Conservation (phyloP, 495 filamentous ascomycete species). For the Penicillium cosmopolitanum region DNA sequence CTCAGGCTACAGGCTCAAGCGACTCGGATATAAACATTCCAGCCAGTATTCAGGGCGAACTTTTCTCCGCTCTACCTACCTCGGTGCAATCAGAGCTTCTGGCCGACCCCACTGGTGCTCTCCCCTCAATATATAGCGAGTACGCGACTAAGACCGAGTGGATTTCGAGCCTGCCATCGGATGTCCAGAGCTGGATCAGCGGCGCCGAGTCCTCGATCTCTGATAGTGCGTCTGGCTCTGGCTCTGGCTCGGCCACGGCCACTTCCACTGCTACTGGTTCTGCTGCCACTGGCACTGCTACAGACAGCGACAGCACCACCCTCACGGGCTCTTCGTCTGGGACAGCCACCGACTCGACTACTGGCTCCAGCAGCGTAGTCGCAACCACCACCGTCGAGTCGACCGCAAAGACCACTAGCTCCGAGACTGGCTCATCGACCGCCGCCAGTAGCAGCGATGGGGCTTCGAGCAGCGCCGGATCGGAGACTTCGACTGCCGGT, state of each 20-base stretch:
- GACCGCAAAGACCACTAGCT: slow-evolving; percentile 1
- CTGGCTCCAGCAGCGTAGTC: background rate
- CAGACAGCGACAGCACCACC: background rate
- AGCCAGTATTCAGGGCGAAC: slow-evolving; percentile 7
- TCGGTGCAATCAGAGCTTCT: slow-evolving; percentile 23
- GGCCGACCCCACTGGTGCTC: slow-evolving; percentile 15
- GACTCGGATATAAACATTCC: background rate
- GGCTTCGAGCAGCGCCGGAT: background rate
- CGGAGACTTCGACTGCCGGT: slow-evolving; percentile 16
- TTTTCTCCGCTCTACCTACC: slow-evolving; percentile 11
- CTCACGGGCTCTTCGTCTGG: no score
- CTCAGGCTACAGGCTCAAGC: slow-evolving; percentile 14
- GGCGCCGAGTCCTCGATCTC: slow-evolving; percentile 7
- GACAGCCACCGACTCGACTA: no score
- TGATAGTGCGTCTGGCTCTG: slow-evolving; percentile 3
- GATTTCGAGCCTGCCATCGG: slow-evolving; percentile 17
- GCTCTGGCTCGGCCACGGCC: background rate
- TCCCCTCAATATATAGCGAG: slow-evolving; percentile 13
- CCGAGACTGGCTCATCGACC: slow-evolving; percentile 1
- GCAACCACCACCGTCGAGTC: background rate
- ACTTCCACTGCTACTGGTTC: background rate
- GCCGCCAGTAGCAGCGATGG: background rate
- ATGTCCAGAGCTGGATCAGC: slow-evolving; percentile 24
- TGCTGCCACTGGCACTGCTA: background rate
- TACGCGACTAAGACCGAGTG: slow-evolving; percentile 20